Evolutionary conservation across 169 alveolate species (phyloP).

Genomic region (Plasmodium cynomolgi): DNA sequence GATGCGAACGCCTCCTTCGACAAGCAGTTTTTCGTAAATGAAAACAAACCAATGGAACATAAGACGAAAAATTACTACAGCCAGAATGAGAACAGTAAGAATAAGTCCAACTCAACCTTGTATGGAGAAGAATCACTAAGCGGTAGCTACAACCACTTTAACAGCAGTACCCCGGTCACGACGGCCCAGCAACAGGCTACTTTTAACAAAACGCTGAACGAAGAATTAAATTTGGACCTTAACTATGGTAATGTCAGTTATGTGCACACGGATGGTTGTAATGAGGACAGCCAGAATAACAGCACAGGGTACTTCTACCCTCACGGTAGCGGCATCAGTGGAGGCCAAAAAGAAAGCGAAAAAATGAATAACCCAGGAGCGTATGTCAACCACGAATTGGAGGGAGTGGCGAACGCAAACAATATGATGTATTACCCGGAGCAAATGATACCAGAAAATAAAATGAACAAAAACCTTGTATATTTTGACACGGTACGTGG

Average conservation of each 20-base stretch:
- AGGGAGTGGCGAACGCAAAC: background rate
- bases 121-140: background rate
- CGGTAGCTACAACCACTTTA: background rate
- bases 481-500: slow-evolving; percentile 45
- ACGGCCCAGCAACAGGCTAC: background rate
- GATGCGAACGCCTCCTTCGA: background rate
- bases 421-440: slow-evolving; percentile 27
- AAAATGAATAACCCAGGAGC: background rate
- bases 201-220: slow-evolving; percentile 12
- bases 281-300: slow-evolving; percentile 5
- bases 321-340: background rate
- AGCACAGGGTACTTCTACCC: background rate
- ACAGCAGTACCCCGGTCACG: background rate
- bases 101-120: background rate
- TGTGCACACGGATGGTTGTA: background rate
- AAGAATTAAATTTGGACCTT: background rate
- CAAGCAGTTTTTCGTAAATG: background rate
- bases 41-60: background rate
- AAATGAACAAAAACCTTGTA: slow-evolving; percentile 5
- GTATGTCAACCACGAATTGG: background rate
- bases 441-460: slow-evolving; percentile 20
- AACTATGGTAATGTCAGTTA: background rate
- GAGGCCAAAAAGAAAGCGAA: background rate
- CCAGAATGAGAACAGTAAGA: background rate
- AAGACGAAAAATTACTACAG: background rate